A percentile compares a stretch with the other conserved stretches of the same genome.
These are phyloP conservation scores for Podospora pseudopauciseta DNA, from an alignment of 495 filamentous ascomycete genomes.

Conservation along the genomic window DNA sequence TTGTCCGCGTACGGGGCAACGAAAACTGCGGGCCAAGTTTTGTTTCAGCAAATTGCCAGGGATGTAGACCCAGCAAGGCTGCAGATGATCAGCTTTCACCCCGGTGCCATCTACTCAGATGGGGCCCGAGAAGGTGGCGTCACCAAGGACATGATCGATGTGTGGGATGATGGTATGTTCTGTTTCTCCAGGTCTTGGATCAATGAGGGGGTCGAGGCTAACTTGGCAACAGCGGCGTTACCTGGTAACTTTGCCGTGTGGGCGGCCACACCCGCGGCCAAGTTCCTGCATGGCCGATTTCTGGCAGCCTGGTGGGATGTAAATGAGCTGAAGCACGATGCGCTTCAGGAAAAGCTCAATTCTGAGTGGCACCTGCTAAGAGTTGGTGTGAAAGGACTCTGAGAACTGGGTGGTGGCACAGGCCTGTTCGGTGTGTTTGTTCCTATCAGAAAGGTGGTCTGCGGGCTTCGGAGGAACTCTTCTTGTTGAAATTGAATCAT, in stretches of 20 bases:
- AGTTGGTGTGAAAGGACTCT: constrained; percentile 15
- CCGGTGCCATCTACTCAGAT: constrained; percentile 38
- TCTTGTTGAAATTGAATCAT: not conserved
- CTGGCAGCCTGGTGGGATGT: constrained; percentile 53
- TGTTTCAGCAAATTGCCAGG: constrained; percentile 38
- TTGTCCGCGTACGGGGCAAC: constrained; percentile 32
- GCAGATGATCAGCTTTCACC: constrained; percentile 46
- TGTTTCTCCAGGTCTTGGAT: not conserved
- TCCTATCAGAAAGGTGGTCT: not conserved
- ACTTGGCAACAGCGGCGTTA: constrained; percentile 25
- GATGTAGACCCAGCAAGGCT: constrained; percentile 30
- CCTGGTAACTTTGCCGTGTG: constrained; percentile 50
- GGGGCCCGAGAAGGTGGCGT: constrained; percentile 20
- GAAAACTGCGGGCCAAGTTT: constrained; percentile 38
- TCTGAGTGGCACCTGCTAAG: constrained; percentile 11
- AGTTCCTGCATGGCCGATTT: constrained; percentile 51
- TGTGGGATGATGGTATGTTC: constrained; percentile 40
- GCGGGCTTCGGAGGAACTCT: not conserved
- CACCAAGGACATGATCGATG: constrained; percentile 8
- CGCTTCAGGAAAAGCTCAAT: not conserved
- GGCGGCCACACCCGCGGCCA: constrained; percentile 46
- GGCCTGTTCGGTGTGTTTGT: constrained; percentile 1
- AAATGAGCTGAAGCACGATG: constrained; percentile 40
- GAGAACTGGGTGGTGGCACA: not conserved
- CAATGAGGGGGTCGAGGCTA: not conserved